Conservation (phyloP, 2,329 filamentous ascomycete species). For the Peltaster fructicola region DNA sequence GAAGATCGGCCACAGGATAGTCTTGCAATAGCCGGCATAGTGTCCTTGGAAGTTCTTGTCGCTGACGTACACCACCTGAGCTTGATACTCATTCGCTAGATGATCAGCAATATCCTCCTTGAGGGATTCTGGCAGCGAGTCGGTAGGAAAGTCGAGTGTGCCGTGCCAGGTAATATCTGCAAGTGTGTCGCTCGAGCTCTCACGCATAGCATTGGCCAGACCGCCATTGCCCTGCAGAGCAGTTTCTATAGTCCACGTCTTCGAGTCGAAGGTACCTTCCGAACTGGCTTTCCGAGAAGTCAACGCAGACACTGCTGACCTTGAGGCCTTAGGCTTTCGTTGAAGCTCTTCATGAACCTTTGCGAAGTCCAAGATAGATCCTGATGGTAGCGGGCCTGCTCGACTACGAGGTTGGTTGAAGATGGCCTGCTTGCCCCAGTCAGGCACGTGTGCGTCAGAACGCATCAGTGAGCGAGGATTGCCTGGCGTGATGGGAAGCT, state of each 20-base stretch:
- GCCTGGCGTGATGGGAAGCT: constrained; percentile 33
- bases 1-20: constrained; percentile 93
- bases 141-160: constrained; percentile 84
- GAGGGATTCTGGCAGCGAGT: constrained; percentile 58
- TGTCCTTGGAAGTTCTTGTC: constrained; percentile 91
- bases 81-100: constrained; percentile 64
- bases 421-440: constrained; percentile 50
- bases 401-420: constrained; percentile 63
- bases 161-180: constrained; percentile 78
- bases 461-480: constrained; percentile 41
- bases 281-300: constrained; percentile 19
- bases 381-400: constrained; percentile 55
- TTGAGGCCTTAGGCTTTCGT: constrained; percentile 3
- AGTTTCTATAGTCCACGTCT: constrained; percentile 65
- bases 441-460: constrained; percentile 55
- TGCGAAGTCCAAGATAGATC: constrained; percentile 54
- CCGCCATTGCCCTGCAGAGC: constrained; percentile 88
- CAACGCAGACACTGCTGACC: constrained; percentile 7
- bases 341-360: constrained; percentile 26
- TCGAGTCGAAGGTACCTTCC: constrained; percentile 43
- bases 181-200: constrained; percentile 52
- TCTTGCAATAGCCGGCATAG: constrained; percentile 93
- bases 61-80: constrained; percentile 66
- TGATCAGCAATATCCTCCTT: constrained; percentile 71
- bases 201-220: constrained; percentile 71